Percentiles rank a stretch among this genome's conserved stretches.
phyloP scores from a whole-genome alignment of 345 rosid genomes.

The Cardiospermum halicacabum region DNA sequence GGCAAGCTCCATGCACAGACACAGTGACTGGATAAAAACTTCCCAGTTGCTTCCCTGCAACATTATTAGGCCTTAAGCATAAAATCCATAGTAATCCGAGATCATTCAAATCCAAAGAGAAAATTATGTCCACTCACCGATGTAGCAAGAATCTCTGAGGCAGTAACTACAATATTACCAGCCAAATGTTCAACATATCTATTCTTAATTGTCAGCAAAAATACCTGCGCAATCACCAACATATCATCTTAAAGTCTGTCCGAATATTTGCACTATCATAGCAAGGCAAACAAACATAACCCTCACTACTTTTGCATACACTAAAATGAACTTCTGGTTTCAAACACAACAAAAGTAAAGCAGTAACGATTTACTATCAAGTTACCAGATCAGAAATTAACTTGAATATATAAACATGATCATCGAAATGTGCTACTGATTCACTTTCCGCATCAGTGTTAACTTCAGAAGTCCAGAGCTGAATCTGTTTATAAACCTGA shows the following conservation, averaged over 20 bases:
- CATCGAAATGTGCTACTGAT: conserved; percentile 4
- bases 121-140: conserved; percentile 40
- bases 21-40: conserved; percentile 37
- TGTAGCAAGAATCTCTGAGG: conserved; percentile 41
- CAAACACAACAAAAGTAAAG: background rate
- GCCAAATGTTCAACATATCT: conserved; percentile 56
- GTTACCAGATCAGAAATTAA: conserved; percentile 52
- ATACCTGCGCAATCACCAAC: conserved; percentile 31
- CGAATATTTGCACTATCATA: background rate
- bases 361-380: background rate
- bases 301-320: background rate
- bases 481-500: conserved; percentile 47
- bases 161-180: conserved; percentile 48
- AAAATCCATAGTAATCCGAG: background rate
- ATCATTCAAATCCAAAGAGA: background rate
- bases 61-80: conserved; percentile 1
- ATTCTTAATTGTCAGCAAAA: conserved; percentile 37
- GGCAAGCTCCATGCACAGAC: conserved; percentile 40
- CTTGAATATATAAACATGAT: conserved; percentile 26
- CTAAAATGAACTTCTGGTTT: background rate
- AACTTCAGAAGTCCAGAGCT: conserved; percentile 31
- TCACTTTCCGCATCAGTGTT: conserved; percentile 22
- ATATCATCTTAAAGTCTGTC: too few relatives aligned
- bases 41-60: conserved; percentile 52
- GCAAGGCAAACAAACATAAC: background rate